phyloP scores from a whole-genome alignment of 345 rosid species.

The Salix koriyanagi region DNA sequence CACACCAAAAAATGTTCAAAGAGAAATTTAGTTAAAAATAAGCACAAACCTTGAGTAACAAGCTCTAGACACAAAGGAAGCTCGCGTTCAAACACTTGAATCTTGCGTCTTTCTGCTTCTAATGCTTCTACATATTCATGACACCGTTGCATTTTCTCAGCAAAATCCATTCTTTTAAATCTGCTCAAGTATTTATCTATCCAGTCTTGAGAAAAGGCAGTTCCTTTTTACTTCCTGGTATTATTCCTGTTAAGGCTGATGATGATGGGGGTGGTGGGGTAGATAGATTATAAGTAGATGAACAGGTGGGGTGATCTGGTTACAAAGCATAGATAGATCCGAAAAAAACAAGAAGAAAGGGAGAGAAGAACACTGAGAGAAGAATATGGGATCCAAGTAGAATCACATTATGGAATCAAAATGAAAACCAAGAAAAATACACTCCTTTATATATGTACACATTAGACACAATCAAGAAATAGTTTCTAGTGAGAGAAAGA shows the following conservation, averaged over 20 bases:
- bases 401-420: constrained; percentile 61
- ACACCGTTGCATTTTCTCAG: constrained; percentile 50
- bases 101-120: constrained; percentile 84
- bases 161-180: constrained; percentile 33
- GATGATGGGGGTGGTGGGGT: not conserved
- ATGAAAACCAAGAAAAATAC: not conserved
- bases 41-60: constrained; percentile 65
- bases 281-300: not conserved
- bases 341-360: constrained; percentile 9
- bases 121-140: constrained; percentile 63
- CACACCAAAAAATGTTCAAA: not conserved
- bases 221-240: not conserved
- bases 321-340: constrained; percentile 46
- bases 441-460: not conserved
- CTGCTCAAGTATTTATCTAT: not conserved
- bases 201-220: not conserved
- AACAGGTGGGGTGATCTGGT: not conserved
- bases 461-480: not conserved
- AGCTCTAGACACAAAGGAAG: constrained; percentile 93
- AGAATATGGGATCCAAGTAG: constrained; percentile 69
- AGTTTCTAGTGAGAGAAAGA: not conserved
- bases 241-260: not conserved
- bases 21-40: not conserved
- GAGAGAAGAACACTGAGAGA: constrained; percentile 6
- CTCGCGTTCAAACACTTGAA: constrained; percentile 86